Evolutionary conservation across 2,329 filamentous ascomycete species (phyloP).

Genomic region (Diaporthe sp.): DNA sequence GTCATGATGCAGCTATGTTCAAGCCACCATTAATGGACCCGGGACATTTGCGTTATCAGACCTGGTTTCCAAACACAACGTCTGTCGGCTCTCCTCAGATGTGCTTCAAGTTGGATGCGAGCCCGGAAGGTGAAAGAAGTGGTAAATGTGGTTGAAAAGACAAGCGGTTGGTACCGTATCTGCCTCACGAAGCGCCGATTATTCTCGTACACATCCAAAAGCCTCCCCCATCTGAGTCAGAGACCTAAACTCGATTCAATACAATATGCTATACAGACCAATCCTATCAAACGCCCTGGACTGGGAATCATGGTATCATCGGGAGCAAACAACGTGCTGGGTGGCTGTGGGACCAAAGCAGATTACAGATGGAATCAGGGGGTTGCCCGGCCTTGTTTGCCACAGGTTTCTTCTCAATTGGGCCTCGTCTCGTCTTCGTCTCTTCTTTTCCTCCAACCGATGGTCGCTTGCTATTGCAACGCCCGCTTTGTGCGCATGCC

Average conservation of each 20-base stretch:
- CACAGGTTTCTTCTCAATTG: neutral
- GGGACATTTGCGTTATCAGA: no score
- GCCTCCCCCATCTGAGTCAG: neutral
- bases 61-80: neutral
- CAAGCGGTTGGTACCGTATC: neutral
- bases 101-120: neutral
- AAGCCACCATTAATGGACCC: neutral
- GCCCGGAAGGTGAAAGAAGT: neutral
- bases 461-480: slow-evolving; percentile 25
- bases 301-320: slow-evolving; percentile 21
- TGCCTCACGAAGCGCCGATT: neutral
- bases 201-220: neutral
- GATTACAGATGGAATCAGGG: slow-evolving; percentile 4
- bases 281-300: neutral
- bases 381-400: slow-evolving; percentile 30
- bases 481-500: slow-evolving; percentile 21
- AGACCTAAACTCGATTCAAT: neutral
- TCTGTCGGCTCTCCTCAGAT: neutral
- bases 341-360: slow-evolving; percentile 1
- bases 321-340: slow-evolving; percentile 30
- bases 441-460: neutral
- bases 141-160: neutral
- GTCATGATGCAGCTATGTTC: neutral
- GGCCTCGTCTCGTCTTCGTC: slow-evolving; percentile 25
- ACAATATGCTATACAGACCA: slow-evolving; percentile 9